Conservation (phyloP, 208 protist genomes). For the Wallacemonas collosoma region DNA sequence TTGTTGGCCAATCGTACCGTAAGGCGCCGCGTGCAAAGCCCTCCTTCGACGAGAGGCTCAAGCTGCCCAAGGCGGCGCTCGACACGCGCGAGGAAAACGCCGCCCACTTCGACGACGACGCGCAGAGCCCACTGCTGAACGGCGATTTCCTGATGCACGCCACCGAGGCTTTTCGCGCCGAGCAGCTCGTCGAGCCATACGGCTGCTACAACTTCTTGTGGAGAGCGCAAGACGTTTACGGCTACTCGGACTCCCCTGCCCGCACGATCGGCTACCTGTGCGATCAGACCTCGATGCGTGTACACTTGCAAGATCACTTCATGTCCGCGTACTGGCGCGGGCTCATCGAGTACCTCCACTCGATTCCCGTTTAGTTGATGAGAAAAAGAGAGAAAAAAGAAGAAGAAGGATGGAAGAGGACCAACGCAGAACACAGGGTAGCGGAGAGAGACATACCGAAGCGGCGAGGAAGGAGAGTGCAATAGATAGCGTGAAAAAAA, state of each 20-base stretch:
- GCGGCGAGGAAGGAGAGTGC: not conserved
- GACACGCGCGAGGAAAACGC: conserved; percentile 5
- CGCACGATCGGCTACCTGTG: conserved; percentile 30
- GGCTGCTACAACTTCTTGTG: conserved; percentile 46
- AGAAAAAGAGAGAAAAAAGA: conserved; percentile 10
- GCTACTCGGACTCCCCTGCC: conserved; percentile 26
- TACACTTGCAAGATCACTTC: conserved; percentile 40
- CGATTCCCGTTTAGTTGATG: not conserved
- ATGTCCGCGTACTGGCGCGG: conserved; percentile 33
- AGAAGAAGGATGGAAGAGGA: not conserved
- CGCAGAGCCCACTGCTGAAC: conserved; percentile 15
- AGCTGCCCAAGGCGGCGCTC: not conserved
- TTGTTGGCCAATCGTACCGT: conserved; percentile 6
- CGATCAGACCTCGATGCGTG: conserved; percentile 29
- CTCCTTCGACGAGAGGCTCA: conserved; percentile 4
- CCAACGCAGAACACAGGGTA: not conserved
- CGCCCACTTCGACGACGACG: conserved; percentile 19
- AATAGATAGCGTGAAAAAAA: conserved; percentile 12
- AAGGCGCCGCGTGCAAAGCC: not conserved
- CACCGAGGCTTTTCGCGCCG: conserved; percentile 24
- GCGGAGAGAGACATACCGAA: conserved; percentile 6
- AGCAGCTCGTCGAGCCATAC: conserved; percentile 31
- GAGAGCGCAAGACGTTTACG: conserved; percentile 28
- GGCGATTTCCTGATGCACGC: conserved; percentile 12
- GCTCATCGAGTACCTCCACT: conserved; percentile 39